These are phyloP conservation scores for Cudoniella acicularis DNA, from an alignment of 495 filamentous ascomycete species.

Conservation along the genomic window DNA sequence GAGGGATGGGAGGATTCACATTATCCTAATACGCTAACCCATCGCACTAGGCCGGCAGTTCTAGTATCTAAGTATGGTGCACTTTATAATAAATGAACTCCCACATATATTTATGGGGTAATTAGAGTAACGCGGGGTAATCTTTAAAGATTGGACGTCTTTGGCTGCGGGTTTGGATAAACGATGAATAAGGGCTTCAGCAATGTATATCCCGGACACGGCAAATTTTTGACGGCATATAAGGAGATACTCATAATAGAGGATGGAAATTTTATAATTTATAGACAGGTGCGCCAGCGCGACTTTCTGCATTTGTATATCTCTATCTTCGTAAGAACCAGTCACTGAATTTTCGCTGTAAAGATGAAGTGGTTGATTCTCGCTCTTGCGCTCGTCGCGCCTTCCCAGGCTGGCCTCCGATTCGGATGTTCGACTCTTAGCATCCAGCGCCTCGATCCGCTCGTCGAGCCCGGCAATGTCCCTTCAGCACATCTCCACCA, in stretches of 20 bases:
- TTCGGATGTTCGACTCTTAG: constrained; percentile 25
- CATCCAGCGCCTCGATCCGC: constrained; percentile 59
- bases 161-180: not conserved
- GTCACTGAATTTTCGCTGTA: constrained; percentile 9
- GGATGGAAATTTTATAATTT: constrained; percentile 1
- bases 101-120: not conserved
- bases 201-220: not conserved
- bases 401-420: constrained; percentile 16
- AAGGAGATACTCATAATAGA: not conserved
- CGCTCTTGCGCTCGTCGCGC: constrained; percentile 8
- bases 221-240: not conserved
- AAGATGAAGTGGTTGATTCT: constrained; percentile 13
- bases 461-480: constrained; percentile 50
- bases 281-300: not conserved
- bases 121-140: constrained; percentile 1
- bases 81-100: constrained; percentile 2
- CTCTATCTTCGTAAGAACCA: not conserved
- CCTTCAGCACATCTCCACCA: constrained; percentile 59
- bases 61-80: not conserved
- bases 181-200: not conserved
- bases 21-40: not conserved
- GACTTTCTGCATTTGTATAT: constrained; percentile 4
- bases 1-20: constrained; percentile 1
- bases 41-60: not conserved
- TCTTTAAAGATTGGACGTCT: not conserved